Base-by-base conservation (phyloP, 2,329 filamentous ascomycete genomes). In the Neonectria ditissima region DNA sequence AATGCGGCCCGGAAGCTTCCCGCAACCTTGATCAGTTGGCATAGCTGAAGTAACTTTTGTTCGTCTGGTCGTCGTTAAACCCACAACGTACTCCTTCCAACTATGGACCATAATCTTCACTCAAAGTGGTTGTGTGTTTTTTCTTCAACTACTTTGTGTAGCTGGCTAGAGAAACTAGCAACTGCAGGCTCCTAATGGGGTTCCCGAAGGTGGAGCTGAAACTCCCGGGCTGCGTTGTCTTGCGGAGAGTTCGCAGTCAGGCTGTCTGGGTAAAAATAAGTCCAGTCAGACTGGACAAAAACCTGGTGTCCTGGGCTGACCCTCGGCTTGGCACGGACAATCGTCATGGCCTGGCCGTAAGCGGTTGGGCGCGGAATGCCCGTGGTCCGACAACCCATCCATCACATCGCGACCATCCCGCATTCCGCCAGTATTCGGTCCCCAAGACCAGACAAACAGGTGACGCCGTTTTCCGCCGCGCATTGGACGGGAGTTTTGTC, bases 281-380 rank as follows among this genome's bases (percentile, higher is more conserved):
- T 50, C 26, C 28, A 50, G 45, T 50, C 45, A 50, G 26, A 26
- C 45, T 48, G 26, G 45, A 16, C n/a, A 18, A 32, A 20, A 18
- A 37, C 34, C 14, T 37, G 34, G 34, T 7, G 34, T 13, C 11
- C 26, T 50, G 24, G 24, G 44, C 45, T 60, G 51, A 39, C 58
- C 44, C 44, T 51, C 13, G 43, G 58, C 58, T 61, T 55, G 58
- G 48, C 48, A 37, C 34, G 22, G 54, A 28, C 37, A 34, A 57
- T 48, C 28, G 54, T 56, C 54, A 62, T 57, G 41, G 53, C 39
- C 48, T 54, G 28, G 41, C 56, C 55, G 37, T 47, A 59, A 64
- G 52, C 51, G 51, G 56, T 61, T 64, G 62, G 47, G 32, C 45
- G 45, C 58, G 62, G 62, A n/a, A 50, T 58, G 58, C n/a, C 62